Conservation (phyloP, 495 filamentous ascomycete genomes). For the Penicillium maclennaniae region DNA sequence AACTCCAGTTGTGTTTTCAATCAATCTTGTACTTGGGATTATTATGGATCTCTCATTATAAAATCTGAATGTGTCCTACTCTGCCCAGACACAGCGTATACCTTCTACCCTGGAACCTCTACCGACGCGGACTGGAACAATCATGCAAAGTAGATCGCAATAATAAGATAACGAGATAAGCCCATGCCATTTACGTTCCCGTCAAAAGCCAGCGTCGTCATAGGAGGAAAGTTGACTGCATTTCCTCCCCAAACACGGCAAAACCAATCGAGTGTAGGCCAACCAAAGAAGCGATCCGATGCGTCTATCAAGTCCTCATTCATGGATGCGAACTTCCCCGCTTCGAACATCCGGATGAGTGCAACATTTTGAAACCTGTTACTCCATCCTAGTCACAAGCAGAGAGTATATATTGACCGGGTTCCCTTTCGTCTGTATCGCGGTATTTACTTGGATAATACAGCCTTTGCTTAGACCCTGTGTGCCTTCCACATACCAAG, state of each 20-base stretch:
- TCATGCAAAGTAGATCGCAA: neutral
- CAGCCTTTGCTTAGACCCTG: neutral
- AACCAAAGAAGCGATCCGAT: slow-evolving; percentile 19
- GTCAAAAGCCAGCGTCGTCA: neutral
- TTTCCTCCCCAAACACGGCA: slow-evolving; percentile 28
- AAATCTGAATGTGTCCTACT: neutral
- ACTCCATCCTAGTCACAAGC: neutral
- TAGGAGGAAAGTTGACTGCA: slow-evolving; percentile 5
- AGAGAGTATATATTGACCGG: slow-evolving; percentile 9
- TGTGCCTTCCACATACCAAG: neutral
- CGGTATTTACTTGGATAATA: neutral
- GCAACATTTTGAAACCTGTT: slow-evolving; percentile 2
- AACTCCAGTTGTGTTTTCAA: neutral
- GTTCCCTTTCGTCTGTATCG: neutral
- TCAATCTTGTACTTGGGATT: neutral
- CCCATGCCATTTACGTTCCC: neutral
- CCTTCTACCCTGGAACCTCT: neutral
- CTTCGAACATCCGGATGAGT: slow-evolving; percentile 11
- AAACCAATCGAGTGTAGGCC: slow-evolving; percentile 15
- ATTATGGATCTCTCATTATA: too few species aligned
- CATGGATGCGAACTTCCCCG: slow-evolving; percentile 18
- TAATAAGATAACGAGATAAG: slow-evolving; percentile 6
- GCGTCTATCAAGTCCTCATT: slow-evolving; percentile 6
- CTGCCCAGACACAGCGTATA: neutral
- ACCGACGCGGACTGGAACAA: neutral